Base-by-base conservation (phyloP, 1,139 yeast species). In the Ashbya aceris region DNA sequence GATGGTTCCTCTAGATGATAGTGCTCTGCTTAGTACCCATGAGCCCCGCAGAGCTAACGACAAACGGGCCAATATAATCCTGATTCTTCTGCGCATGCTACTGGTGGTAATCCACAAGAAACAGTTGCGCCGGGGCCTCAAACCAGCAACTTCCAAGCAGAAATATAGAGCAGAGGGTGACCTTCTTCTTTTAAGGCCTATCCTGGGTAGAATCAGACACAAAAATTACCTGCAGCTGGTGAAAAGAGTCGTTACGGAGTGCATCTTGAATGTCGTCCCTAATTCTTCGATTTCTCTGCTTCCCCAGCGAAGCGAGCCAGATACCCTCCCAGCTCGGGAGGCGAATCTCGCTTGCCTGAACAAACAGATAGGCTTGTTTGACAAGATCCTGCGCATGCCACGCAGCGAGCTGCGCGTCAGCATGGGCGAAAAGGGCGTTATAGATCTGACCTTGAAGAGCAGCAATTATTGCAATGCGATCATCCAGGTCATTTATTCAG, bases 1-100 rank as follows among this genome's bases (percentile, higher is more conserved):
- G 50, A 70, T 77, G 11, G 70, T 79, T 9, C 67, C 73, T 1
- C 66, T 69, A 48, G 76, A 73, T 42, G 79, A 73, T 42, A 61
- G 54, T 39, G 64, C 55, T 53, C 50, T 76, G 56, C 44, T 54
- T 9, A 54, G 52, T 37, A 54, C 51, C 40, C 61, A 54, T 40
- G 77, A 73, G 38, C 55, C 59, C 26, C 54, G 56, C 7, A 60
- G 53, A 40, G 48, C 57, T 1, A 58, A 64, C 43, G 62, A 64
- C 40, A 53, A 44, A 40, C 55, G 68, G 38, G 70, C 69, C 0
- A 57, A 58, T 43, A 33, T 63, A n/a, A 49, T 63, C 61, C 45
- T 79, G 9, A 69, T 78, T 0, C 65, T 72, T 26, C 58, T 71
- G 45, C 69, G 79, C 40, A 68, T 76, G 58, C 54, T 65, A 51